Percentiles rank a stretch among this genome's conserved stretches.
Evolutionary conservation across 1,284 basidiomycete species (phyloP).

Genomic region (Ustilago cynodontis): DNA sequence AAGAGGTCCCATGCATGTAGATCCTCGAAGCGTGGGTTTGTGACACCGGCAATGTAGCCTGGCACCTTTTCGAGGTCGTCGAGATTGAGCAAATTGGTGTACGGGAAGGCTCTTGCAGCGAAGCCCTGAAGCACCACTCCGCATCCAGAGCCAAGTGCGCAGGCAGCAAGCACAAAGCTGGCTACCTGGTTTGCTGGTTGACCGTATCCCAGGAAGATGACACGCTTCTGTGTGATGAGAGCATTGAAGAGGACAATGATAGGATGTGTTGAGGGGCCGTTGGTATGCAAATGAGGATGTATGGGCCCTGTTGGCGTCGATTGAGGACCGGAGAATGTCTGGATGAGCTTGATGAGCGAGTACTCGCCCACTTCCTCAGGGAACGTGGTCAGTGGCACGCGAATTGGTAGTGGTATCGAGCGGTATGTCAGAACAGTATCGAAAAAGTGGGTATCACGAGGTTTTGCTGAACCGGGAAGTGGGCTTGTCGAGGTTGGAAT

Average conservation of each 20-base stretch:
- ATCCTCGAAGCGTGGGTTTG: constrained; percentile 93
- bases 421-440: constrained; percentile 83
- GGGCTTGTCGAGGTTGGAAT: constrained; percentile 19
- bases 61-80: constrained; percentile 89
- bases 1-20: constrained; percentile 90
- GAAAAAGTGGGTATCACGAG: constrained; percentile 89
- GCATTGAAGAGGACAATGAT: constrained; percentile 96
- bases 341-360: constrained; percentile 89
- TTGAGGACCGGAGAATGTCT: constrained; percentile 81
- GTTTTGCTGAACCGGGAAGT: constrained; percentile 22
- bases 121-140: constrained; percentile 83
- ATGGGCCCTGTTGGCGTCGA: constrained; percentile 77
- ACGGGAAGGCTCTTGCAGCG: constrained; percentile 89
- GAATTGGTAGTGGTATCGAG: constrained; percentile 50
- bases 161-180: constrained; percentile 89
- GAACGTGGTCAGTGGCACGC: constrained; percentile 60
- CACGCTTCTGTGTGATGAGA: constrained; percentile 89
- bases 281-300: constrained; percentile 92
- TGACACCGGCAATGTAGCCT: constrained; percentile 94
- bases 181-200: constrained; percentile 82
- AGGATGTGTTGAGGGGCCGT: constrained; percentile 88
- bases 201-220: constrained; percentile 91
- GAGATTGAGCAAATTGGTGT: constrained; percentile 87
- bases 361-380: constrained; percentile 97
- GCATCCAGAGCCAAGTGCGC: constrained; percentile 89